Base-by-base conservation (phyloP, 192 early-diverging fungal genomes). In the Physocladia obscura region DNA sequence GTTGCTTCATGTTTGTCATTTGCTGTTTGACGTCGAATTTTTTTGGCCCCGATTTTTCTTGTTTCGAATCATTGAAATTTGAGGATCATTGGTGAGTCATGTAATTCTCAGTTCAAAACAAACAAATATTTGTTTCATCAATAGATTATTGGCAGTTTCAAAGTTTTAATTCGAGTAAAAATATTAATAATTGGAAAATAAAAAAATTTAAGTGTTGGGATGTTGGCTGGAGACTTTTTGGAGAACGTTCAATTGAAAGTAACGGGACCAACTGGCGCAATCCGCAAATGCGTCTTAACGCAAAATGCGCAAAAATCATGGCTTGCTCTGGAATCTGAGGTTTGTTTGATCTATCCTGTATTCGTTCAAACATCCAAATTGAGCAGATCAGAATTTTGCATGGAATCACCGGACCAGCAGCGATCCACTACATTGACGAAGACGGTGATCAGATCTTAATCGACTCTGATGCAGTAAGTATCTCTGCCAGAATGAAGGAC, bases 221-320 rank as follows among this genome's bases (percentile, higher is more conserved):
- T 47, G 44, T 47, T 47, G 44, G 44, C 11, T 13, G 44, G 44
- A 13, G 8, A 8, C n/a, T n/a, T 47, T 8, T 8, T 47, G 44
- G n/a, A 8, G 8, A 44, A 19, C 11, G 40, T 62, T 4, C 60
- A 62, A 47, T 47, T 6, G 22, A 62, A 62, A 27, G 39, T 62
- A 13, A 62, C 60, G 17, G 60, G 60, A 2, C 60, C 60, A 8
- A 21, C 36, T 24, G 60, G 60, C 13, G 39, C 35, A 15, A 62
- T 62, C 15, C 60, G 60, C 60, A 62, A 62, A 27, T 62, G 35
- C 26, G 60, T n/a, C 39, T 44, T 62, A 27, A 62, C 60, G 39
- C 39, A 47, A 32, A 8, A 62, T 0, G 32, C n/a, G 17, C 57
- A 58, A 58, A 32, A 22, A 36, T 62, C 60, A 22, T 62, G 60